Evolutionary conservation across 2,329 filamentous ascomycete genomes (phyloP).

Genomic region (Trematosphaeria pertusa): DNA sequence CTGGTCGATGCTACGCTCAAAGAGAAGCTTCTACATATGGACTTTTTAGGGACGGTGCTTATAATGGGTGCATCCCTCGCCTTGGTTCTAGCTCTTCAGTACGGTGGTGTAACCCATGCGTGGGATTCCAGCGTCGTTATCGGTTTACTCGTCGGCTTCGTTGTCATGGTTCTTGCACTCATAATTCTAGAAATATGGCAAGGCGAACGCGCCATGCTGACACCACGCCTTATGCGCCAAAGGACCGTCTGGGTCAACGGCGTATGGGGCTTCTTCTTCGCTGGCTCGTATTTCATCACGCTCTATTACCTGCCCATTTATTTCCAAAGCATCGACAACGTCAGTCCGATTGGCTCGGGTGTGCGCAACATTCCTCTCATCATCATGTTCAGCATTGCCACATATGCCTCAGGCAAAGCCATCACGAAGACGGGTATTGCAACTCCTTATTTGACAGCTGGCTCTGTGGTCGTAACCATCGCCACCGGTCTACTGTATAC

Average conservation of each 20-base stretch:
- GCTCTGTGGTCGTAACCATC: slow-evolving; percentile 17
- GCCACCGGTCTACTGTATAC: slow-evolving; percentile 53
- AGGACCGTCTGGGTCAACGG: slow-evolving; percentile 45
- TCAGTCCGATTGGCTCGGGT: slow-evolving; percentile 46
- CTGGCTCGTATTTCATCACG: slow-evolving; percentile 45
- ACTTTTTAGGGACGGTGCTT: slow-evolving; percentile 52
- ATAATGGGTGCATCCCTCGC: slow-evolving; percentile 50
- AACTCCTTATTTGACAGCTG: slow-evolving; percentile 19
- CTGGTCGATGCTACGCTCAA: slow-evolving; percentile 26
- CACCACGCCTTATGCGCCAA: slow-evolving; percentile 47
- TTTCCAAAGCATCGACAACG: slow-evolving; percentile 53
- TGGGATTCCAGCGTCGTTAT: slow-evolving; percentile 51
- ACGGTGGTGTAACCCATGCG: slow-evolving; percentile 43
- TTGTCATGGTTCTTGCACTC: slow-evolving; percentile 46
- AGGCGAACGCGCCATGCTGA: slow-evolving; percentile 52
- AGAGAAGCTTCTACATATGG: slow-evolving; percentile 54
- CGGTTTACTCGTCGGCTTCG: slow-evolving; percentile 54
- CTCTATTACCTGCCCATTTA: slow-evolving; percentile 59
- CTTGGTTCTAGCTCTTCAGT: slow-evolving; percentile 57
- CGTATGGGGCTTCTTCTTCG: slow-evolving; percentile 46
- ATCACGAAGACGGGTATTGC: slow-evolving; percentile 40
- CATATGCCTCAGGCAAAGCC: slow-evolving; percentile 22
- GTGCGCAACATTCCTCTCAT: slow-evolving; percentile 54
- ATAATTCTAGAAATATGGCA: slow-evolving; percentile 44
- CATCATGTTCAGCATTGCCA: slow-evolving; percentile 34